Percentiles rank a stretch among this genome's conserved stretches.
These are phyloP conservation scores for Coemansia sp. DNA, from an alignment of 192 early-diverging fungal genomes.

Conservation along the genomic window DNA sequence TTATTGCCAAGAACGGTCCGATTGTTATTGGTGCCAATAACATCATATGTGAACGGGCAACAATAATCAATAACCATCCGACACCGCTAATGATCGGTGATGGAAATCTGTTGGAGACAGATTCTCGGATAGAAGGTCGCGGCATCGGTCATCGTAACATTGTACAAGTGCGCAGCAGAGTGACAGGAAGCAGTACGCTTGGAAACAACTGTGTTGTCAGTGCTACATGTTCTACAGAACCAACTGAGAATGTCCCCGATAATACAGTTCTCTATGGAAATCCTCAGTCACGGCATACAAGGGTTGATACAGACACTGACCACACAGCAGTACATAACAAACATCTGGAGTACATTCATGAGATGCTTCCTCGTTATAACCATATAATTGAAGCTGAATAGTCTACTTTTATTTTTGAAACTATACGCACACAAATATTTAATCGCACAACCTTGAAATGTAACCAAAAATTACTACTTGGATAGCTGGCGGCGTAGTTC, in stretches of 20 bases:
- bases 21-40: slow-evolving; percentile 53
- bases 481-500: slow-evolving; percentile 46
- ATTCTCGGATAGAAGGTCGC: slow-evolving; percentile 34
- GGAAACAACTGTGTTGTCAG: slow-evolving; percentile 54
- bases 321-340: slow-evolving; percentile 30
- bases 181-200: slow-evolving; percentile 36
- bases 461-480: neutral
- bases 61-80: slow-evolving; percentile 38
- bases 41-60: slow-evolving; percentile 47
- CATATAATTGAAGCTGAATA: slow-evolving; percentile 52
- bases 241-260: slow-evolving; percentile 39
- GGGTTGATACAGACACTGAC: slow-evolving; percentile 26
- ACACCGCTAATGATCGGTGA: slow-evolving; percentile 46
- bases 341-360: slow-evolving; percentile 51
- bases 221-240: slow-evolving; percentile 27
- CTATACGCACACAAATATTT: neutral
- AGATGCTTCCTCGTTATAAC: slow-evolving; percentile 56
- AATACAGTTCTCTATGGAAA: slow-evolving; percentile 49
- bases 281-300: slow-evolving; percentile 30
- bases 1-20: slow-evolving; percentile 47
- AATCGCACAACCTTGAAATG: neutral
- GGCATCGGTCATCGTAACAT: slow-evolving; percentile 50
- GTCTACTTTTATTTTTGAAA: neutral
- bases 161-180: slow-evolving; percentile 33
- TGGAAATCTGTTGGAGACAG: slow-evolving; percentile 49